Base-by-base conservation (phyloP, 768 basidiomycete species). In the Clavaria fumosa region DNA sequence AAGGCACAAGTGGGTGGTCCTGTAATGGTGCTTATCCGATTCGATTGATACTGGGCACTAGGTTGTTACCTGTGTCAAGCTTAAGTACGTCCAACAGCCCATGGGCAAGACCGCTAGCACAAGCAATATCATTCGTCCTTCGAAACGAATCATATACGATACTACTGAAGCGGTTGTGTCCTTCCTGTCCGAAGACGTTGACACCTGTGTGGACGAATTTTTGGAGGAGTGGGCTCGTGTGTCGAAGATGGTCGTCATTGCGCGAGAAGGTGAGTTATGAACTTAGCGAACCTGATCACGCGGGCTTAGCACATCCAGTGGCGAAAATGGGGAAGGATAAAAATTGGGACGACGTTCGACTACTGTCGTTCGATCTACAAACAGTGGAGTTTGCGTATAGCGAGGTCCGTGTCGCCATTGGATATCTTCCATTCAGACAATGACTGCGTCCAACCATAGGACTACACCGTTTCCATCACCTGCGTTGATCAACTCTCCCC, bases 181-280 rank as follows among this genome's bases (percentile, higher is more conserved):
- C 0, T 91, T 95, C 55, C 59, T 85, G 23, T 85, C 84, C 1
- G 80, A 84, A 46, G 71, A 89, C 49, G 79, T 91, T 45, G 73
- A 88, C 45, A 77, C 75, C 5, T 91, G 88, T 49, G 84, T 95
- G 14, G 80, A 82, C 42, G 80, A 88, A 47, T 90, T 95, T 53
- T 58, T 85, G 46, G 83, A 89, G 50, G 88, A 90, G 55, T 93
- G 89, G 86, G 83, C 84, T 27, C 66, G 81, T 31, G 82, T 93
- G 21, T 85, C 84, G 14, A 91, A 89, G 58, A 88, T 90, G 70
- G 84, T 90, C 9, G 83, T 90, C 19, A 88, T 93, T 39, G 89
- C 88, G 9, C 72, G 85, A 42, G 84, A 90, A 62, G 75, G 86
- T 84, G 34, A 7, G 3, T 40, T 27, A 3, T 31, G 0, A 11